These are phyloP conservation scores for Colletotrichum orchidophilum DNA, from an alignment of 2,329 filamentous ascomycete species.

Conservation along the genomic window DNA sequence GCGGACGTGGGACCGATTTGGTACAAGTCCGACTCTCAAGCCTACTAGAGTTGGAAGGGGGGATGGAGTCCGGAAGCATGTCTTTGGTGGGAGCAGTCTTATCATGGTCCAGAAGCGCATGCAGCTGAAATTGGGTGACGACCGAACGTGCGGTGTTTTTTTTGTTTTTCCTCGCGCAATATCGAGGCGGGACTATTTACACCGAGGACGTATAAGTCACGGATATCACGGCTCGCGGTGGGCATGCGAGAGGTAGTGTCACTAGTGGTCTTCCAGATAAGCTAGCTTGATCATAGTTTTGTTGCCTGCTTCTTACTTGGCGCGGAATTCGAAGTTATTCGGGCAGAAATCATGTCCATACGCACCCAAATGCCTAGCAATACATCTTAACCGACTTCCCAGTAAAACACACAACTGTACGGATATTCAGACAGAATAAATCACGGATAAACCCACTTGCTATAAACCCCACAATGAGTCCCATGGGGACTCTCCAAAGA, in stretches of 20 bases:
- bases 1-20: background rate
- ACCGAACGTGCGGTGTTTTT: background rate
- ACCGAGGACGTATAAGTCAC: background rate
- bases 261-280: background rate
- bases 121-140: background rate
- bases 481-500: background rate
- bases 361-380: background rate
- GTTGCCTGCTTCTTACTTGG: background rate
- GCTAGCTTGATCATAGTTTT: background rate
- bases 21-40: background rate
- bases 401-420: background rate
- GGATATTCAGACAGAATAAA: background rate
- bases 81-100: background rate
- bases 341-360: background rate
- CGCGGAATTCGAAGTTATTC: background rate
- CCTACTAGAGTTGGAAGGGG: background rate
- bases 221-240: background rate
- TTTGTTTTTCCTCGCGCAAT: no score
- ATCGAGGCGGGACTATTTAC: background rate
- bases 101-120: background rate
- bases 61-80: background rate
- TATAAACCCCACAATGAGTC: background rate
- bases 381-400: background rate
- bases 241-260: background rate
- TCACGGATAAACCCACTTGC: background rate